Evolutionary conservation across 148 eudicot species (phyloP), one percentile per base, ranked within the genome.

Genomic region (Chenopodium berlandieri): DNA sequence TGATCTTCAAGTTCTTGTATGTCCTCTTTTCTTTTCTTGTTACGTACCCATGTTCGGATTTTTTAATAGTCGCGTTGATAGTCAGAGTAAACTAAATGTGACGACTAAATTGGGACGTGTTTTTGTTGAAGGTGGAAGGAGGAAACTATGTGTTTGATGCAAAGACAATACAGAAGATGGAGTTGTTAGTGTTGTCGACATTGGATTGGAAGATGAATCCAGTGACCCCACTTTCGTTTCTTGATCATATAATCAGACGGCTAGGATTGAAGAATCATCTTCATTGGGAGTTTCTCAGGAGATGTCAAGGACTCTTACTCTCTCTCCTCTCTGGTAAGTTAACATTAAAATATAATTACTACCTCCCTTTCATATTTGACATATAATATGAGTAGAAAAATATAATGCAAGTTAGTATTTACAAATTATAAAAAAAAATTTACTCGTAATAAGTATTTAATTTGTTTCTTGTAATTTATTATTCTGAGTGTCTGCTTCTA

Each of bases 161-260:
- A 20, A 95, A 91, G 83, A 89, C 92, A 10, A 85, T 95, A 27
- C 98, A 93, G 79, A 95, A 89, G 84, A 93, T 93, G 96, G 98
- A 95, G 89, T 86, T 93, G 2, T 50, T 95, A 71, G 92, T 95
- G 75, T 86, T 95, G 48, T 86, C 98, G 13, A 83, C 91, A 5
- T 87, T 95, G 1, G 85, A 90, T 48, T 95, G 98, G 98, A 91
- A 81, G 86, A 95, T 95, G 98, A 89, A 92, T 79, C 91, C 94
- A 34, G 91, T 93, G 8, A 93, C 97, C 46, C 93, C 98, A 71
- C 69, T 95, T 4, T 90, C 97, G 8, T 95, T 92, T 84, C 86
- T 95, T 78, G 91, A 93, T 88, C 94, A 92, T 73, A 86, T 92
- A n/a, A 88, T 86, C 73, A 85, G 94, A 80, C 87, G 97, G 89